Conservation (phyloP, 176 grass and related monocot species). For the Carex kokanica region DNA sequence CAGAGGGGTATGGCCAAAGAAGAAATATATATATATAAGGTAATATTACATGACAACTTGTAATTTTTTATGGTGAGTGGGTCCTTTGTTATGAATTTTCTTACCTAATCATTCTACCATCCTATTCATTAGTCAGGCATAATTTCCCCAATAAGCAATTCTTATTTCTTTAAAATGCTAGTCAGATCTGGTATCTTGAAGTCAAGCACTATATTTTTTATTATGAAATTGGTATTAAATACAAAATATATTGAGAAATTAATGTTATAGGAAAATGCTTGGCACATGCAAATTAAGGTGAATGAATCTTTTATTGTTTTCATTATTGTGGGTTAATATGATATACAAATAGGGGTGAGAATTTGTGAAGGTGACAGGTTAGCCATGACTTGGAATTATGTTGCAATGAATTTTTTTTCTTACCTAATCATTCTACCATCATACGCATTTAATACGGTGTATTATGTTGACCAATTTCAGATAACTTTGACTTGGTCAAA, state of each 20-base stretch:
- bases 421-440: conserved; percentile 12
- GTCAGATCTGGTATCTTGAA: not conserved
- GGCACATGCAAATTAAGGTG: not conserved
- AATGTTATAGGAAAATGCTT: conserved; percentile 5
- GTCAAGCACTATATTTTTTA: conserved; percentile 6
- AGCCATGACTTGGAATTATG: not conserved
- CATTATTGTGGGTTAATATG: not conserved
- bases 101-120: conserved; percentile 6
- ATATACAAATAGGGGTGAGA: not conserved
- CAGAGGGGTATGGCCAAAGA: not conserved
- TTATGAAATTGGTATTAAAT: not conserved
- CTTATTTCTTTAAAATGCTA: not conserved
- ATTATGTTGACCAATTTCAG: not conserved
- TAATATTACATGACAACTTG: not conserved
- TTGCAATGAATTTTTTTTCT: not conserved
- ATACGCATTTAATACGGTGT: not conserved
- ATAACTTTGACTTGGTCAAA: conserved; percentile 11
- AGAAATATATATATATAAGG: not conserved
- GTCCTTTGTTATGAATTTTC: conserved; percentile 2
- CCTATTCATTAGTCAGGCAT: not conserved
- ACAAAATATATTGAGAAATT: not conserved
- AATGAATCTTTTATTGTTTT: not conserved
- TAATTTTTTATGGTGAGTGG: not conserved
- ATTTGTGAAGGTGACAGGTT: not conserved
- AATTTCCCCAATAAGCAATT: not conserved